Evolutionary conservation across 495 filamentous ascomycete genomes (phyloP), one percentile per base, ranked within the genome.

Genomic region (Penicillium coffeae): DNA sequence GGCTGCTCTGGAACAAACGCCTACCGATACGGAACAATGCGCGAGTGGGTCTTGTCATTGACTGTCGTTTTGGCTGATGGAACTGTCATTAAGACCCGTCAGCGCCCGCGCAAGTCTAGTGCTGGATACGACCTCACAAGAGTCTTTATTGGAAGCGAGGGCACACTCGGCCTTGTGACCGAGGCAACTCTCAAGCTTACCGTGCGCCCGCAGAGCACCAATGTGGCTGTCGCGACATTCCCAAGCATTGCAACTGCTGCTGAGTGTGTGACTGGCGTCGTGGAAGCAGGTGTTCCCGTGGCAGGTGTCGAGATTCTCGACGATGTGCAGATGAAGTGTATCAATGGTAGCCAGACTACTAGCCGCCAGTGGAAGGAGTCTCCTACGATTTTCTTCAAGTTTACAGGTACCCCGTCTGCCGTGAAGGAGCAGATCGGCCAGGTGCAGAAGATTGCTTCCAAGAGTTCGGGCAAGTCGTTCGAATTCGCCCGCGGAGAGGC

Each of bases 1-100:
- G 82, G 81, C 19, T 85, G 82, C 59, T 81, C 76, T 2, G 82
- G 82, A 38, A 86, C 82, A 2, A 86, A 86, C 58, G 79, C 82
- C 6, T 85, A 85, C 58, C 71, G 82, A 35, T 84, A 85, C 45
- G 82, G 82, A 10, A 86, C 82, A 9, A 86, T 86, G 82, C 75
- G 77, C 40, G 82, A 86, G 52, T 86, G 82, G 82, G 82, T 86
- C 33, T 63, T 84, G 3, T 77, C 75, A 8, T 60, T 85, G 25
- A 86, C 82, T 0, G 74, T 85, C 8, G 82, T 86, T 7, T 70
- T 86, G 40, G 82, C 82, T 3, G 82, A 86, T 57, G 82, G 82
- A 14, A 83, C 80, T 0, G 63, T 85, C 19, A 80, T 86, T 47
- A 83, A 83, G 65, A 86, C 82, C 8, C 69, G 77, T 36, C 81